Base-by-base conservation (phyloP, 2,329 filamentous ascomycete species). In the Venturia effusa region DNA sequence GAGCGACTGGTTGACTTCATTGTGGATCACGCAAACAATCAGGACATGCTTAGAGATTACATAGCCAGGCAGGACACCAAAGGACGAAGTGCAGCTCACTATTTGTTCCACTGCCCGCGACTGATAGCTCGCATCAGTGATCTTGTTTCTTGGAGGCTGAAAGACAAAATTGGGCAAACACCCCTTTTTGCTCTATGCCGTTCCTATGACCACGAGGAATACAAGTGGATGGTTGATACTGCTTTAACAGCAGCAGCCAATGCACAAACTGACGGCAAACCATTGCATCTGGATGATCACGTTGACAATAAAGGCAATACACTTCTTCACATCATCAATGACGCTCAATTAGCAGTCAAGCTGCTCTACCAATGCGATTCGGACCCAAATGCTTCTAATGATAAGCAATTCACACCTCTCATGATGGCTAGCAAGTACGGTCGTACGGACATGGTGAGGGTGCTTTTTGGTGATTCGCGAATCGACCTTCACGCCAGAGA, bases 381-480 rank as follows among this genome's bases (percentile, higher is more conserved):
- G n/a, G 92, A 99, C 71, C 90, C 93, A 64, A 99, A 99, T 75
- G 92, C 93, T 10, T 89, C 88, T 10, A 99, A 99, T 71, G 92
- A 97, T 69, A 96, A 91, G 77, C 88, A 85, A 59, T 97, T 99
- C 72, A 99, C 95, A 0, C 88, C 94, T 1, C 80, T 99, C 64
- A 99, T 99, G 94, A 89, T 99, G 67, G 93, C 93, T 8, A 97
- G 93, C 82, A 99, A 99, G 74, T 99, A 97, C 72, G 94, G 94
- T 40, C 85, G 94, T 67, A 88, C 96, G 63, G 94, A 97, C 70
- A 90, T 96, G 80, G 93, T 99, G 22, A 83, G 92, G 65, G 87
- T 88, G 11, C 81, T 99, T 6, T 97, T 96, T 74, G 84, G 88
- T 51, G 94, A 99, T 72, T 84, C 90, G 30, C 82, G 95, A 69